phyloP scores from a whole-genome alignment of 352 stramenopile genomes.

The Phytophthora melonis region DNA sequence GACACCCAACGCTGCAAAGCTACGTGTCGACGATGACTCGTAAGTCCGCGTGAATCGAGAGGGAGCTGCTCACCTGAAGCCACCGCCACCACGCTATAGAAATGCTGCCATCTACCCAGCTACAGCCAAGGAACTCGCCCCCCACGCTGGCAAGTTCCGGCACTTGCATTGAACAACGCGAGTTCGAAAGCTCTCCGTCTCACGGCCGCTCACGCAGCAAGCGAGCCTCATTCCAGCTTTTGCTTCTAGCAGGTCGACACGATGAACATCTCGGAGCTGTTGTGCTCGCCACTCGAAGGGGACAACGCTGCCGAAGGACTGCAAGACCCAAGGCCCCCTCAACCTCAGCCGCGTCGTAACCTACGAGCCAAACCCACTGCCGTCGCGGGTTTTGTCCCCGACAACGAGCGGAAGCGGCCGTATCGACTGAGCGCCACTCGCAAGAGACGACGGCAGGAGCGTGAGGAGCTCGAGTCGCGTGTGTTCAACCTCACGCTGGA shows the following conservation, averaged over 20 bases:
- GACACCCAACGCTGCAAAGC: no score
- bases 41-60: no score
- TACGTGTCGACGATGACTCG: no score
- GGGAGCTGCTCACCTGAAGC: no score
- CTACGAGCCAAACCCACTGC: neutral
- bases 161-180: neutral
- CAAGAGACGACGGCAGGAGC: neutral
- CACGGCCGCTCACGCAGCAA: neutral
- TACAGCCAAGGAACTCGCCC: neutral
- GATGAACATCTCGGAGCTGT: constrained; percentile 9
- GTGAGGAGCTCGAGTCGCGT: constrained; percentile 13
- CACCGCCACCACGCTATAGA: no score
- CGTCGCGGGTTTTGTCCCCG: neutral
- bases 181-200: neutral
- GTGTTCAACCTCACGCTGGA: constrained; percentile 39
- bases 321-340: neutral
- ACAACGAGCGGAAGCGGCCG: constrained; percentile 27
- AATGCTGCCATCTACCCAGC: no score
- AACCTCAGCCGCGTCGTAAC: neutral
- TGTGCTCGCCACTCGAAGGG: constrained; percentile 7
- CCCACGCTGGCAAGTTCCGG: neutral
- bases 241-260: neutral
- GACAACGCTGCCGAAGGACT: neutral
- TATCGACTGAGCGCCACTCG: constrained; percentile 25
- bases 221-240: neutral